Percentiles rank a stretch among this genome's conserved stretches.
These are phyloP conservation scores for Massospora cicadina DNA, from an alignment of 371 early-diverging fungal species.

Conservation along the genomic window DNA sequence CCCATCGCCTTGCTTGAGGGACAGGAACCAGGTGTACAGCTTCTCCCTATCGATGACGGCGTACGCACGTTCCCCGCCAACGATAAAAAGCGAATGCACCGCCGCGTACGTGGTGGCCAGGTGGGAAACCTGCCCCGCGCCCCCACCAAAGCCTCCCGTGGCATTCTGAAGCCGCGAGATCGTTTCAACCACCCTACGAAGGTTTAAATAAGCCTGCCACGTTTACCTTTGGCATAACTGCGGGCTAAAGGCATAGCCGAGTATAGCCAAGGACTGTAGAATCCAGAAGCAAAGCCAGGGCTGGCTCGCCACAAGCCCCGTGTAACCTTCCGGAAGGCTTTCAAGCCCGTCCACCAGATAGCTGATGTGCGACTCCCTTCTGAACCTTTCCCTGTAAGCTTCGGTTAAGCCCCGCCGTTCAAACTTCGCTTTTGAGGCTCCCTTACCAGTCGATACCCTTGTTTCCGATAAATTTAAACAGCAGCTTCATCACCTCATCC, in stretches of 20 bases:
- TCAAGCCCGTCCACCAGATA: neutral
- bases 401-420: too few species aligned
- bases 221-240: conserved; percentile 25
- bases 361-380: neutral
- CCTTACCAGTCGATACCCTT: neutral
- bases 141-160: conserved; percentile 78
- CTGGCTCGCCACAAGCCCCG: conserved; percentile 64
- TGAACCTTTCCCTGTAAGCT: neutral
- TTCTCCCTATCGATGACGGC: conserved; percentile 41
- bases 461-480: neutral
- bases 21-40: conserved; percentile 51
- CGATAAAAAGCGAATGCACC: conserved; percentile 46
- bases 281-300: conserved; percentile 91
- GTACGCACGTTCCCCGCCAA: conserved; percentile 54
- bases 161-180: conserved; percentile 43
- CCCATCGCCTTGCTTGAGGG: conserved; percentile 76
- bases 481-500: neutral
- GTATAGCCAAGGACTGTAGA: conserved; percentile 57
- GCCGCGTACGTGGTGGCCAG: conserved; percentile 77
- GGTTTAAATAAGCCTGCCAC: neutral
- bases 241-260: conserved; percentile 30
- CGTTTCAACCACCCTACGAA: conserved; percentile 35
- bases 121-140: conserved; percentile 60
- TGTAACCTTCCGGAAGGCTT: conserved; percentile 11
- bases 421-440: too few species aligned